Percentiles rank a stretch among this genome's conserved stretches.
Conservation (phyloP, 176 grass and related monocot genomes). For the Carex myosuroides region DNA sequence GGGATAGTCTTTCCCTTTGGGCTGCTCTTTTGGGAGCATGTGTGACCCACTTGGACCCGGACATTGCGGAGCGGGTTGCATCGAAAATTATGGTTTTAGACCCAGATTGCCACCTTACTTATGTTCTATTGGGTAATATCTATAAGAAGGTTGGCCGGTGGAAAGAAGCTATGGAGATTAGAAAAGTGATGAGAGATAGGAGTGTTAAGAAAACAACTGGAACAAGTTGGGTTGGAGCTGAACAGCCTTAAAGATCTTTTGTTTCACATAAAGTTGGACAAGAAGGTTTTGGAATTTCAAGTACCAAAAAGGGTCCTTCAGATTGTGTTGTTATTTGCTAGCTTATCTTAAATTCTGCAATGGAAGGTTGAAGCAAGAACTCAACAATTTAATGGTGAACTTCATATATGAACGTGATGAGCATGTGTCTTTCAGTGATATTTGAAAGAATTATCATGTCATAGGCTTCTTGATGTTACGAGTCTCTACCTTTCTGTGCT, state of each 20-base stretch:
- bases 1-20: constrained; percentile 59
- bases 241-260: constrained; percentile 18
- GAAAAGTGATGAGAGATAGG: constrained; percentile 59
- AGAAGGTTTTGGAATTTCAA: background rate
- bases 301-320: constrained; percentile 6
- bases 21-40: constrained; percentile 57
- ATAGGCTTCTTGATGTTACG: background rate
- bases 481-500: background rate
- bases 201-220: constrained; percentile 49
- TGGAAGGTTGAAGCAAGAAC: constrained; percentile 7
- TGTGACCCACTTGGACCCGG: constrained; percentile 48
- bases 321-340: constrained; percentile 12
- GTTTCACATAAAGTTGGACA: background rate
- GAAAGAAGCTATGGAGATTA: constrained; percentile 65
- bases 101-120: constrained; percentile 73
- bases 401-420: background rate
- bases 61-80: constrained; percentile 57
- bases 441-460: background rate
- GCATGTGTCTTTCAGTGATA: background rate
- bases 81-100: constrained; percentile 75
- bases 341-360: constrained; percentile 18
- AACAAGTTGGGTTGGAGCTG: constrained; percentile 57
- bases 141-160: constrained; percentile 69
- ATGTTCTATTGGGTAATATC: constrained; percentile 75
- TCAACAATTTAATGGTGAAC: background rate